Conservation (phyloP, 2,329 filamentous ascomycete genomes). For the Stachybotrys chlorohalonatus region DNA sequence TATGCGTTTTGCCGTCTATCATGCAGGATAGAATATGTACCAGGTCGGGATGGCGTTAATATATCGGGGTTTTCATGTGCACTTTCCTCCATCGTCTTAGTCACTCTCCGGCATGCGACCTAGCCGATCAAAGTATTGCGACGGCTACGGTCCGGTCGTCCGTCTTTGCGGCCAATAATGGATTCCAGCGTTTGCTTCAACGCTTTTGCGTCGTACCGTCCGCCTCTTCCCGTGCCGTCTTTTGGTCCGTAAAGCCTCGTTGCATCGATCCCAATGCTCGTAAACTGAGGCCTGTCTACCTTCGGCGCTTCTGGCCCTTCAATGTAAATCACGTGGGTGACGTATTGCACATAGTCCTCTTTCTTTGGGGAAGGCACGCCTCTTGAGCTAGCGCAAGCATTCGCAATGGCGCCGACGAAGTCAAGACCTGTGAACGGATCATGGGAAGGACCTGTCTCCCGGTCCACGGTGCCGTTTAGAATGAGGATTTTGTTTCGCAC, state of each 20-base stretch:
- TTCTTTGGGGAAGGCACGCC: slow-evolving; percentile 28
- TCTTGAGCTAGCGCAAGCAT: slow-evolving; percentile 62
- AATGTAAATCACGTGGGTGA: slow-evolving; percentile 77
- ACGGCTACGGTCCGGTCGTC: slow-evolving; percentile 26
- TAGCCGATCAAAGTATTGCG: slow-evolving; percentile 34
- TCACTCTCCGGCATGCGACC: neutral
- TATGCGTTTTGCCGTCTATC: neutral
- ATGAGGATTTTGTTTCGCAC: slow-evolving; percentile 69
- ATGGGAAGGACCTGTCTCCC: slow-evolving; percentile 68
- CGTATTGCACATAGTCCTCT: slow-evolving; percentile 54
- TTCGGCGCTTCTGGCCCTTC: slow-evolving; percentile 60
- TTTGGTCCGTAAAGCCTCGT: slow-evolving; percentile 68
- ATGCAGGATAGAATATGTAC: neutral
- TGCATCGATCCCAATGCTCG: slow-evolving; percentile 63
- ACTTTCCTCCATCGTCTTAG: neutral
- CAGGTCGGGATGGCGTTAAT: neutral
- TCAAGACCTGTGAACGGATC: slow-evolving; percentile 64
- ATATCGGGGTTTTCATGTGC: neutral
- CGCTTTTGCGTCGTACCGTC: slow-evolving; percentile 67
- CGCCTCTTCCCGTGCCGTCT: slow-evolving; percentile 29
- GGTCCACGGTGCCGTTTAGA: slow-evolving; percentile 73
- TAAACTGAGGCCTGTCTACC: slow-evolving; percentile 59
- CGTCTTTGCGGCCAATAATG: slow-evolving; percentile 54
- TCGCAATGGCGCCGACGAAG: slow-evolving; percentile 72
- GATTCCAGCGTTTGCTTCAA: slow-evolving; percentile 68